phyloP scores from a whole-genome alignment of 2,329 filamentous ascomycete genomes.

The Pleomassaria siparia region DNA sequence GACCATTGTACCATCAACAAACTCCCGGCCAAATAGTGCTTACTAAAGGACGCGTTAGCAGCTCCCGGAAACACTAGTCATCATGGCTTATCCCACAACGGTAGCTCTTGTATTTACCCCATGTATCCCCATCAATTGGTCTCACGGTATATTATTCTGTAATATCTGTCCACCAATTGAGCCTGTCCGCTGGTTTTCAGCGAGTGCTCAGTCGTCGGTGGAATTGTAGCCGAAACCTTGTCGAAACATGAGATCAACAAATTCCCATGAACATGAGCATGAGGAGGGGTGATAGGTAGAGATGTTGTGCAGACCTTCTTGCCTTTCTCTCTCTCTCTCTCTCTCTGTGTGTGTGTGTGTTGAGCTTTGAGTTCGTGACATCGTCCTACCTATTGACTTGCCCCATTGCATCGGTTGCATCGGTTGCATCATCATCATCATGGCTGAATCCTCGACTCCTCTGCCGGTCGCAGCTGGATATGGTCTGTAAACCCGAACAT shows the following conservation, averaged over 20 bases:
- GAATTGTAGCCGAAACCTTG: background rate
- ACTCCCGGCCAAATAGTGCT: too few relatives aligned
- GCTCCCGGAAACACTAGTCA: too few relatives aligned
- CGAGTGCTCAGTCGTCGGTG: background rate
- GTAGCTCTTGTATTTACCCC: background rate
- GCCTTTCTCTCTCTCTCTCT: too few relatives aligned
- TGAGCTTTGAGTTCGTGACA: too few relatives aligned
- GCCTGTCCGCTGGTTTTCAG: background rate
- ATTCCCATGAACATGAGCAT: background rate
- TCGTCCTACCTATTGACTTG: too few relatives aligned
- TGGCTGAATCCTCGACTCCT: slow-evolving; percentile 14
- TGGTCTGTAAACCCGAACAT: slow-evolving; percentile 41
- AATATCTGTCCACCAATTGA: background rate
- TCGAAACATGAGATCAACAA: background rate
- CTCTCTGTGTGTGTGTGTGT: too few relatives aligned
- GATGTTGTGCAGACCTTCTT: too few relatives aligned
- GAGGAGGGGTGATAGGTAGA: background rate
- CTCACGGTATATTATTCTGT: background rate
- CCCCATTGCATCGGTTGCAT: too few relatives aligned
- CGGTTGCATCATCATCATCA: too few relatives aligned
- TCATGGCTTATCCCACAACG: slow-evolving; percentile 1
- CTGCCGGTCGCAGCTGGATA: slow-evolving; percentile 49
- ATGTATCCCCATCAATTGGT: background rate
- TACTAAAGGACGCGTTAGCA: too few relatives aligned
- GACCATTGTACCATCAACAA: too few relatives aligned